These are phyloP conservation scores for Rubroboletus pulcherrimus DNA, from an alignment of 768 basidiomycete species.

Conservation along the genomic window DNA sequence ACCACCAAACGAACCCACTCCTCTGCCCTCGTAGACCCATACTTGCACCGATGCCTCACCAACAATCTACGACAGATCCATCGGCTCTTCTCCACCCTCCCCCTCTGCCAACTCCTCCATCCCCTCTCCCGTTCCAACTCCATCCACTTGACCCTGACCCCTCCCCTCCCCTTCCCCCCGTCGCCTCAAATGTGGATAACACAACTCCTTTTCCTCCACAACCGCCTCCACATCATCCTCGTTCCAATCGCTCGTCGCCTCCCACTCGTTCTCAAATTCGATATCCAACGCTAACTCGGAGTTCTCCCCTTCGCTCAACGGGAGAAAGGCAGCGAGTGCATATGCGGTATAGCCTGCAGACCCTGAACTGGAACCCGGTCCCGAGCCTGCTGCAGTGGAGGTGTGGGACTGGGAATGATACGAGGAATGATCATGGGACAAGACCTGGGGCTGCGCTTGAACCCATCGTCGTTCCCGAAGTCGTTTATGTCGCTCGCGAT, in stretches of 20 bases:
- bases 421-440: background rate
- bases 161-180: background rate
- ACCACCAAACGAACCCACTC: too few relatives aligned
- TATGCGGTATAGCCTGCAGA: constrained; percentile 6
- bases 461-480: constrained; percentile 90
- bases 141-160: background rate
- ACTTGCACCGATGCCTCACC: too few relatives aligned
- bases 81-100: constrained; percentile 39
- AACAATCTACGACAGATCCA: constrained; percentile 33
- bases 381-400: background rate
- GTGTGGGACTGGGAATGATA: background rate
- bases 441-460: constrained; percentile 60
- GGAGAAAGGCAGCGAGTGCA: constrained; percentile 23
- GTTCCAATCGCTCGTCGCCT: constrained; percentile 87
- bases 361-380: background rate
- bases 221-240: constrained; percentile 82
- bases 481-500: constrained; percentile 88
- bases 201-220: constrained; percentile 51
- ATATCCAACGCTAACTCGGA: constrained; percentile 63
- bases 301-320: constrained; percentile 41
- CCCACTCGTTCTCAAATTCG: constrained; percentile 88
- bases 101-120: constrained; percentile 24
- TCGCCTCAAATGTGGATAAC: constrained; percentile 46
- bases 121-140: background rate
- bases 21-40: too few relatives aligned